Conservation (phyloP, 108 stramenopile genomes). For the Bacterosira constricta region DNA sequence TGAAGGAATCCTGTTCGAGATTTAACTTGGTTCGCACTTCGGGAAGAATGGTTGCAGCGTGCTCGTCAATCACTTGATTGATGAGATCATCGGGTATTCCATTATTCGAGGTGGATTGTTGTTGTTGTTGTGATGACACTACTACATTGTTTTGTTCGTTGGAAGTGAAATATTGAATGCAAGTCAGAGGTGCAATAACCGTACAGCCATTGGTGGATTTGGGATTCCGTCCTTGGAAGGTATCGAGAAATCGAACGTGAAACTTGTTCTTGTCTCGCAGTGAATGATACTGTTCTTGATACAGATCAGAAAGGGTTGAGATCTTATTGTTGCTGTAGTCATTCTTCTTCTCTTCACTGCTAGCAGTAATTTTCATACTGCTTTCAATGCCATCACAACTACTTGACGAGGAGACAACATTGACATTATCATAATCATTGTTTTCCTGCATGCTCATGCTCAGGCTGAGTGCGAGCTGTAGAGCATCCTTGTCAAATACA, state of each 20-base stretch:
- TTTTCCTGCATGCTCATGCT: too few relatives aligned
- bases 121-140: neutral
- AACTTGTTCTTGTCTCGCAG: slow-evolving; percentile 37
- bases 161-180: slow-evolving; percentile 60
- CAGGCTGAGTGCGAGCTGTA: slow-evolving; percentile 56
- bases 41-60: slow-evolving; percentile 47
- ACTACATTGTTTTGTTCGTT: neutral
- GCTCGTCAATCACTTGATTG: slow-evolving; percentile 56
- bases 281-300: slow-evolving; percentile 56
- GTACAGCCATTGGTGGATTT: slow-evolving; percentile 74
- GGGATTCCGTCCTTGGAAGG: slow-evolving; percentile 75
- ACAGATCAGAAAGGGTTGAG: slow-evolving; percentile 31
- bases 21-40: slow-evolving; percentile 57
- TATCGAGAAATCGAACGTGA: slow-evolving; percentile 57
- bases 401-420: neutral
- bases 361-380: neutral
- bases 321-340: neutral
- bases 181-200: slow-evolving; percentile 68
- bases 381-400: too few relatives aligned
- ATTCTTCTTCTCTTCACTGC: neutral
- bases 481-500: slow-evolving; percentile 32
- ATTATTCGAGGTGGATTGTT: slow-evolving; percentile 2
- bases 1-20: slow-evolving; percentile 57
- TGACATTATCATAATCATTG: neutral
- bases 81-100: slow-evolving; percentile 63